Conservation (phyloP, 2,329 filamentous ascomycete species). For the Aspergillus bombycis region DNA sequence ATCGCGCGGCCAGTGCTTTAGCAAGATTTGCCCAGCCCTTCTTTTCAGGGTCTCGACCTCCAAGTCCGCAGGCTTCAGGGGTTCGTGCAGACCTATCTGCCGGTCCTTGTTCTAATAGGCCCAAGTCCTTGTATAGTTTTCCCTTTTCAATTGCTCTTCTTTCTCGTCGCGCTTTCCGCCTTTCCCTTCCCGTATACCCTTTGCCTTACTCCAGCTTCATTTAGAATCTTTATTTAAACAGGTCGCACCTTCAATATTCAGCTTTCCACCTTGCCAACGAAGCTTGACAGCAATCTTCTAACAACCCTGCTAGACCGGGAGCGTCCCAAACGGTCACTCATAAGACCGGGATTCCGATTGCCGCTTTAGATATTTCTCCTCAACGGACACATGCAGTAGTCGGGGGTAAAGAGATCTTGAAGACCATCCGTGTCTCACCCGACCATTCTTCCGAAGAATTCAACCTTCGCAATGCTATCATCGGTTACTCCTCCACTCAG, state of each 20-base stretch:
- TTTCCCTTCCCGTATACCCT: not conserved
- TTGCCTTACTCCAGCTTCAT: not conserved
- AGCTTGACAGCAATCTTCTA: conserved; percentile 19
- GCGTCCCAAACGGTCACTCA: conserved; percentile 61
- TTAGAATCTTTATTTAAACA: conserved; percentile 1
- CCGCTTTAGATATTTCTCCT: conserved; percentile 66
- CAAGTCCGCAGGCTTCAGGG: conserved; percentile 52
- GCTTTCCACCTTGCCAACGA: conserved; percentile 6
- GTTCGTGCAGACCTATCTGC: conserved; percentile 34
- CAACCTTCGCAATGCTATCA: conserved; percentile 64
- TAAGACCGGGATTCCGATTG: conserved; percentile 66
- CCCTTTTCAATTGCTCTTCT: conserved; percentile 19
- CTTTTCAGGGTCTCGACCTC: conserved; percentile 56
- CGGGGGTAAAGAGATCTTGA: conserved; percentile 67
- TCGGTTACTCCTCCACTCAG: conserved; percentile 59
- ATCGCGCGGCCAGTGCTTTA: conserved; percentile 50
- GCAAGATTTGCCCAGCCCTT: conserved; percentile 60
- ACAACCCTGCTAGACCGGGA: conserved; percentile 42
- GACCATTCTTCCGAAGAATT: conserved; percentile 63
- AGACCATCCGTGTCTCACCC: conserved; percentile 63
- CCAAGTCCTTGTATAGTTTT: conserved; percentile 44
- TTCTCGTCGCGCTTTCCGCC: conserved; percentile 17
- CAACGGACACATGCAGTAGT: conserved; percentile 65
- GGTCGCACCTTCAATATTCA: conserved; percentile 2
- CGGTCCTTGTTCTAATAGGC: conserved; percentile 37